Evolutionary conservation across 139 green algal genomes (phyloP).

Genomic region (Picochlorum sp.): DNA sequence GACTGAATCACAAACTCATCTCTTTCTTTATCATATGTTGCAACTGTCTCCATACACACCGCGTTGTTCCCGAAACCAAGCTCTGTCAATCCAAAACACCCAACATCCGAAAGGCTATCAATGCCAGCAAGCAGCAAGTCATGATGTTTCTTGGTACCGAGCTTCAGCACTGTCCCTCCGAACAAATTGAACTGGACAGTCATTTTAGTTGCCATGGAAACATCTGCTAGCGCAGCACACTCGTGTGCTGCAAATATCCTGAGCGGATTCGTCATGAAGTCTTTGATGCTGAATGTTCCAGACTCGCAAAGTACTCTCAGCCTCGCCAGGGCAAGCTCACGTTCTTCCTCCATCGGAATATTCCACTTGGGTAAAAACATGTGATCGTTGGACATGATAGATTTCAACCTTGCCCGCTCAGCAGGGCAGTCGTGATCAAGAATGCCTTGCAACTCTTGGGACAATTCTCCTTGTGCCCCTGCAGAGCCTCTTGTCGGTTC

Average conservation of each 20-base stretch:
- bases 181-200: constrained; percentile 82
- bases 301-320: constrained; percentile 60
- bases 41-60: constrained; percentile 85
- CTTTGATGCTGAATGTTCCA: constrained; percentile 59
- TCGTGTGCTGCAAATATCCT: constrained; percentile 87
- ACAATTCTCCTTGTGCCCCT: too few relatives aligned
- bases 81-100: constrained; percentile 89
- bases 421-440: constrained; percentile 76
- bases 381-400: constrained; percentile 49
- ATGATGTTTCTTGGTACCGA: constrained; percentile 68
- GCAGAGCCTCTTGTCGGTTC: too few relatives aligned
- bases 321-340: constrained; percentile 66
- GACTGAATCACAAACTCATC: constrained; percentile 20
- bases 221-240: constrained; percentile 54
- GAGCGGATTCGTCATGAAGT: constrained; percentile 64
- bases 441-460: constrained; percentile 43
- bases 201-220: constrained; percentile 79
- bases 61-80: constrained; percentile 90
- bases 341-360: constrained; percentile 63
- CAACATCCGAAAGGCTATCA: constrained; percentile 53
- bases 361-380: constrained; percentile 64
- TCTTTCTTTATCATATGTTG: constrained; percentile 42
- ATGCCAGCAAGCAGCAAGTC: constrained; percentile 56
- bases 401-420: constrained; percentile 56
- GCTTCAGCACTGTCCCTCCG: constrained; percentile 78